A percentile compares a stretch with the other conserved stretches of the same genome.
phyloP scores from a whole-genome alignment of 2,329 filamentous ascomycete genomes.

The Neopestalotiopsis rosae region DNA sequence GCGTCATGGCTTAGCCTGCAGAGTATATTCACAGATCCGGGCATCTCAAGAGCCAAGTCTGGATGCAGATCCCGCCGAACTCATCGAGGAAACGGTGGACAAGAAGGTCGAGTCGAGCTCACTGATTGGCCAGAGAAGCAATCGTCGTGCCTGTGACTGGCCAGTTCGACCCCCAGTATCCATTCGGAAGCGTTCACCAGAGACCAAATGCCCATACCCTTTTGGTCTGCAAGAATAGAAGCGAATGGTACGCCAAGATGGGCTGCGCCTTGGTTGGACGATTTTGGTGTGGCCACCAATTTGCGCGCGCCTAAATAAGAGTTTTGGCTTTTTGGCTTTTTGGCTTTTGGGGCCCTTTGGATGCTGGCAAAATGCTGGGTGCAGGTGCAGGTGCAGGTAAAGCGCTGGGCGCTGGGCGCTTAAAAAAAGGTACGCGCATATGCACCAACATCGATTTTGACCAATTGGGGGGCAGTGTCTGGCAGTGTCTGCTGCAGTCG shows the following conservation, averaged over 20 bases:
- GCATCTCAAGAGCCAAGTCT: neutral
- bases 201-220: neutral
- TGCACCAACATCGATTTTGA: slow-evolving; percentile 14
- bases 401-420: neutral
- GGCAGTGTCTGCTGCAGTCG: slow-evolving; percentile 15
- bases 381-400: too few species aligned
- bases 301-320: slow-evolving; percentile 21
- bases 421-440: slow-evolving; percentile 16
- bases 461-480: slow-evolving; percentile 16
- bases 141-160: slow-evolving; percentile 3
- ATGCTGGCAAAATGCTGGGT: neutral
- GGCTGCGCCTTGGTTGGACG: slow-evolving; percentile 7
- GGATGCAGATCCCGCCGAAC: slow-evolving; percentile 11
- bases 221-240: slow-evolving; percentile 16
- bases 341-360: neutral
- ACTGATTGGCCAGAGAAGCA: slow-evolving; percentile 3
- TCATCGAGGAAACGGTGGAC: neutral
- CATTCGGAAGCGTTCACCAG: neutral
- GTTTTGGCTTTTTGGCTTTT: neutral
- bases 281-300: slow-evolving; percentile 13
- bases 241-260: neutral
- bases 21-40: slow-evolving; percentile 1
- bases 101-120: neutral
- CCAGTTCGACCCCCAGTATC: neutral
- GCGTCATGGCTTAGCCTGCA: slow-evolving; percentile 20